These are phyloP conservation scores for Protomyces lactucae-debilis DNA, from an alignment of 1,139 yeast genomes.

Conservation along the genomic window DNA sequence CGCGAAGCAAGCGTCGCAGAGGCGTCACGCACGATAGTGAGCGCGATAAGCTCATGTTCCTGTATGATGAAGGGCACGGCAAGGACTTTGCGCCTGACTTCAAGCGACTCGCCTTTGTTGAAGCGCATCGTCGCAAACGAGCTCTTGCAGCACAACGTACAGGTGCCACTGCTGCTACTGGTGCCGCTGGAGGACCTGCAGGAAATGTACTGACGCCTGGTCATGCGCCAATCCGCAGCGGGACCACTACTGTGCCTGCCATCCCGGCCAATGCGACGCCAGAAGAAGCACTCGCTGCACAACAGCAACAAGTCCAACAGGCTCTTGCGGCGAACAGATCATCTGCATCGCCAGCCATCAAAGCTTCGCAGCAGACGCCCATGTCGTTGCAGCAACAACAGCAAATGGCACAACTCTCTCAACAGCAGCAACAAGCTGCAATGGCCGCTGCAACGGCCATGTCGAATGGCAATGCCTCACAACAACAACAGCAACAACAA, in stretches of 20 bases:
- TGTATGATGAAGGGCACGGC: conserved; percentile 29
- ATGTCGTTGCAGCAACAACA: neutral
- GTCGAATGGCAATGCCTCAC: neutral
- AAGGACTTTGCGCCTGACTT: conserved; percentile 29
- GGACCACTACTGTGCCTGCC: neutral
- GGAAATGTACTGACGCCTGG: neutral
- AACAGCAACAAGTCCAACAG: neutral
- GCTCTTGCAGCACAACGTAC: neutral
- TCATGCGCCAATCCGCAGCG: neutral
- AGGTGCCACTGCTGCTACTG: neutral
- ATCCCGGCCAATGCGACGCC: neutral
- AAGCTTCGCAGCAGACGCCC: neutral
- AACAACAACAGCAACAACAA: neutral
- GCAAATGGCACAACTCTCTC: neutral
- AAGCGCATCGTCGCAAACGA: conserved; percentile 27
- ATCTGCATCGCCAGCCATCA: neutral
- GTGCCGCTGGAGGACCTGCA: neutral
- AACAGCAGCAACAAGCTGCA: neutral
- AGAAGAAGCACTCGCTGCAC: neutral
- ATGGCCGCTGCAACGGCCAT: neutral
- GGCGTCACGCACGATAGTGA: conserved; percentile 28
- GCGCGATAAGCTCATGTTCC: conserved; percentile 28
- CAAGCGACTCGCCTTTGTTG: conserved; percentile 29
- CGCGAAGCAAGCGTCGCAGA: conserved; percentile 19
- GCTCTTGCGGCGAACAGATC: neutral